phyloP scores from a whole-genome alignment of 176 grass and related monocot species.

The Zea mays region DNA sequence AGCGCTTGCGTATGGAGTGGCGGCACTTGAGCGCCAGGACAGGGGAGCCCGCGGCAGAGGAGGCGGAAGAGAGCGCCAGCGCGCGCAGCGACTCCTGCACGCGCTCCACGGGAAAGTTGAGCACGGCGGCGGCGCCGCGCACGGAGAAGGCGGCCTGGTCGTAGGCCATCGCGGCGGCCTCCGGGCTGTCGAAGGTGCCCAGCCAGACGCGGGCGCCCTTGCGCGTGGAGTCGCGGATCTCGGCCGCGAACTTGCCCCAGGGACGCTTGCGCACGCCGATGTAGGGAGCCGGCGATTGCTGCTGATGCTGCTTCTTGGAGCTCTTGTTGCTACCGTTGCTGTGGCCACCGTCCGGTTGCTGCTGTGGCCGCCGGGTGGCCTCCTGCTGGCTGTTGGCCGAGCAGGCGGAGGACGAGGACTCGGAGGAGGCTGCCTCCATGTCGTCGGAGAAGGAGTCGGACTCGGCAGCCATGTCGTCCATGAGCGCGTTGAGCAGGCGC shows the following conservation, averaged over 20 bases:
- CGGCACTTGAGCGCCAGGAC: constrained; percentile 70
- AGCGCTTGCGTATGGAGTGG: constrained; percentile 61
- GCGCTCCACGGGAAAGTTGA: constrained; percentile 71
- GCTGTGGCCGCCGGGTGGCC: neutral
- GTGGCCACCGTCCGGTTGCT: neutral
- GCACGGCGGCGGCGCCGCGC: constrained; percentile 63
- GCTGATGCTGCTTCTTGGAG: neutral
- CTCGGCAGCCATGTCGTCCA: constrained; percentile 39
- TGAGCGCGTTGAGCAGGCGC: constrained; percentile 25
- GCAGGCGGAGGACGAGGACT: constrained; percentile 32
- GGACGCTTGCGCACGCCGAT: constrained; percentile 87
- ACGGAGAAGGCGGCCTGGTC: constrained; percentile 89
- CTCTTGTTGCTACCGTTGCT: neutral
- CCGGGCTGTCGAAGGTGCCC: constrained; percentile 75
- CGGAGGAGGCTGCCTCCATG: constrained; percentile 37
- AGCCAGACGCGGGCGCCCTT: constrained; percentile 77
- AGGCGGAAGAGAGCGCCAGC: constrained; percentile 36
- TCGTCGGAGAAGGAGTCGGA: constrained; percentile 36
- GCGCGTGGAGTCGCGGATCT: constrained; percentile 86
- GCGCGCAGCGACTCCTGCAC: constrained; percentile 76
- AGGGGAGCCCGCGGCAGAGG: constrained; percentile 30
- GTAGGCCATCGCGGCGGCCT: constrained; percentile 79
- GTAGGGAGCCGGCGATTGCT: constrained; percentile 6
- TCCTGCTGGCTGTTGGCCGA: neutral
- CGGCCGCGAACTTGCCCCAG: constrained; percentile 88